A percentile compares a stretch with the other conserved stretches of the same genome.
phyloP scores from a whole-genome alignment of 495 filamentous ascomycete genomes.

The Lentithecium fluviatile region DNA sequence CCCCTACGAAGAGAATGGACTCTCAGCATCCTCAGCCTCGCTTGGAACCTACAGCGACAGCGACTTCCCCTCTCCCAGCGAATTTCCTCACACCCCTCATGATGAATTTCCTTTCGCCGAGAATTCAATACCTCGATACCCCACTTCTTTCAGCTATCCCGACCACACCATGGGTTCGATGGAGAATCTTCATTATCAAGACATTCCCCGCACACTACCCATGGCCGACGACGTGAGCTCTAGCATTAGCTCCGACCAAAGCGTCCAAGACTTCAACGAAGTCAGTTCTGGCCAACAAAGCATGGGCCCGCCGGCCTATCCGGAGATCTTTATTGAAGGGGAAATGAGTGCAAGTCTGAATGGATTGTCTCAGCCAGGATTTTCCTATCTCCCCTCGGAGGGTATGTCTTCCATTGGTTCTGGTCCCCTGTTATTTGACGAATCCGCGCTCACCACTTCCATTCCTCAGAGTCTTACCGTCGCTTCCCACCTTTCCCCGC shows the following conservation, averaged over 20 bases:
- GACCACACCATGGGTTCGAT: conserved; percentile 34
- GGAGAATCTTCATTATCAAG: conserved; percentile 34
- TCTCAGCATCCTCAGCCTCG: conserved; percentile 48
- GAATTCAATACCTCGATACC: conserved; percentile 31
- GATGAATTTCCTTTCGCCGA: conserved; percentile 38
- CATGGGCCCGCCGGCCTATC: conserved; percentile 25
- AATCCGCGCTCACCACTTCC: conserved; percentile 36
- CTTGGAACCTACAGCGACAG: conserved; percentile 49
- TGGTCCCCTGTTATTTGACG: conserved; percentile 27
- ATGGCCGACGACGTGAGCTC: conserved; percentile 42
- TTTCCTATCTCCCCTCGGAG: conserved; percentile 32
- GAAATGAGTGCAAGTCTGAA: conserved; percentile 27
- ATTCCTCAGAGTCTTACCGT: conserved; percentile 34
- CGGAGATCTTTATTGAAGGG: conserved; percentile 33
- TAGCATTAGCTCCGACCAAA: conserved; percentile 42
- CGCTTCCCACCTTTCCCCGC: conserved; percentile 47
- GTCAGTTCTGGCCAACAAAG: conserved; percentile 17
- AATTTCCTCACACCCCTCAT: conserved; percentile 43
- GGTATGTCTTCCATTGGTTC: conserved; percentile 39
- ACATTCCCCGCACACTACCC: conserved; percentile 33
- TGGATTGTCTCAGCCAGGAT: conserved; percentile 34
- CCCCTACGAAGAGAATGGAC: conserved; percentile 41
- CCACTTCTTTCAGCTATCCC: conserved; percentile 23
- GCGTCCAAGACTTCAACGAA: conserved; percentile 38
- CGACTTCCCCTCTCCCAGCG: conserved; percentile 48